A percentile compares a stretch with the other conserved stretches of the same genome.
These are phyloP conservation scores for Helotiales sp. DNA, from an alignment of 2,329 filamentous ascomycete genomes.

Conservation along the genomic window DNA sequence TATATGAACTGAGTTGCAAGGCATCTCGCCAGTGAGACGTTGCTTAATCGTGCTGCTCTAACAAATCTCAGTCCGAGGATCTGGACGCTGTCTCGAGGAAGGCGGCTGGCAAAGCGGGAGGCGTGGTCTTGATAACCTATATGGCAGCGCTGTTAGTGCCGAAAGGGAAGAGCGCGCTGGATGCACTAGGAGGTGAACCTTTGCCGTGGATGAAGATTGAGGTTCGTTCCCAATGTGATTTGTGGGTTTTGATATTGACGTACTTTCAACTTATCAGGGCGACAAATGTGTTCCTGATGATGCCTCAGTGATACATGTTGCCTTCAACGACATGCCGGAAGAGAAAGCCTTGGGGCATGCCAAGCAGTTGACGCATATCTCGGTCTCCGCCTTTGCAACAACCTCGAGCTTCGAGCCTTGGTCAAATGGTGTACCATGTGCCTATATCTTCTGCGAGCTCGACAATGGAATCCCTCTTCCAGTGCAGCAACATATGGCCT, in stretches of 20 bases:
- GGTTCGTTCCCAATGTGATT: conserved; percentile 6
- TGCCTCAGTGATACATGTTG: conserved; percentile 4
- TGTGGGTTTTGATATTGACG: neutral
- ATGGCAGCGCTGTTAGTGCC: conserved; percentile 21
- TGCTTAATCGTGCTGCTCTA: no score
- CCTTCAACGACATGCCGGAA: conserved; percentile 17
- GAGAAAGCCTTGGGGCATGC: conserved; percentile 5
- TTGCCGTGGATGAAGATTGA: conserved; percentile 21
- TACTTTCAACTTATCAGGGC: conserved; percentile 3
- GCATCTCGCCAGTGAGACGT: neutral
- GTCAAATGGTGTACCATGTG: conserved; percentile 15
- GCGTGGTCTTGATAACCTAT: conserved; percentile 19
- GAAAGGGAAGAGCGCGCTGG: conserved; percentile 16
- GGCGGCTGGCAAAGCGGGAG: conserved; percentile 17
- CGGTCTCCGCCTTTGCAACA: conserved; percentile 13
- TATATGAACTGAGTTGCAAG: neutral
- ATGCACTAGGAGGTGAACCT: conserved; percentile 16
- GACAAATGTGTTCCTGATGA: conserved; percentile 12
- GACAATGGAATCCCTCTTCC: conserved; percentile 19
- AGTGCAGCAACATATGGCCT: conserved; percentile 19
- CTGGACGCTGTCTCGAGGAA: conserved; percentile 1
- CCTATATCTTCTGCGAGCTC: conserved; percentile 23
- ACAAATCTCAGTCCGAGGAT: conserved; percentile 2
- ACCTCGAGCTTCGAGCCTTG: conserved; percentile 25
- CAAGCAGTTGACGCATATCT: conserved; percentile 12